Conservation (phyloP, 257 asterid species). For the Solanum dulcamara region DNA sequence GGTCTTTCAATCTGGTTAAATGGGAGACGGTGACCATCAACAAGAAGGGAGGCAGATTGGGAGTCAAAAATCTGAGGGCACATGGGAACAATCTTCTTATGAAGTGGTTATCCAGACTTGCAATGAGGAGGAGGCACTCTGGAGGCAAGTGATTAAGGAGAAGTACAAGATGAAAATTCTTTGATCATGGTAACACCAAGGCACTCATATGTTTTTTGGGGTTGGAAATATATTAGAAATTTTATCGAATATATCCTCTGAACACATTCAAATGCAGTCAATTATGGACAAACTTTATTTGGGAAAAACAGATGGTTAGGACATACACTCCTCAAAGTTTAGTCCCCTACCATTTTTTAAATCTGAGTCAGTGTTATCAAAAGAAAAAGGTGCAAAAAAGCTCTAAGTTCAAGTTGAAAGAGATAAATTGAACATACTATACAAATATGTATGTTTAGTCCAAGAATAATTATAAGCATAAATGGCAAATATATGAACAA, state of each 20-base stretch:
- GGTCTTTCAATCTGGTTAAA: background rate
- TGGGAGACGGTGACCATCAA: background rate
- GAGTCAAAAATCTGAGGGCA: background rate
- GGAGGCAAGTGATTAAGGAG: background rate
- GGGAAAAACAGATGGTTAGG: background rate
- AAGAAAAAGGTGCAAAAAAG: too few relatives aligned
- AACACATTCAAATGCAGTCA: background rate
- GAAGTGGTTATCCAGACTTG: background rate
- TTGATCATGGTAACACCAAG: background rate
- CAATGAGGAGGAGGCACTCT: background rate
- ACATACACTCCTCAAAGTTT: background rate
- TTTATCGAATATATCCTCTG: background rate
- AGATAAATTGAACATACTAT: too few relatives aligned
- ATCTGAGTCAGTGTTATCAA: background rate
- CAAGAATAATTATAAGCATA: too few relatives aligned
- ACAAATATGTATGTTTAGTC: too few relatives aligned
- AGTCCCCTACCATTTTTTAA: background rate
- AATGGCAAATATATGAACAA: too few relatives aligned
- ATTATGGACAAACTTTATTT: too few relatives aligned
- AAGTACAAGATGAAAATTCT: background rate
- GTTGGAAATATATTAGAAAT: too few relatives aligned
- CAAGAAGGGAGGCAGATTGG: background rate
- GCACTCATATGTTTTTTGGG: background rate
- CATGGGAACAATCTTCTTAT: background rate
- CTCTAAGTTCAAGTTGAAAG: too few relatives aligned